Base-by-base conservation (phyloP, 148 eudicot genomes). In the Amaranthus hypochondriacus region DNA sequence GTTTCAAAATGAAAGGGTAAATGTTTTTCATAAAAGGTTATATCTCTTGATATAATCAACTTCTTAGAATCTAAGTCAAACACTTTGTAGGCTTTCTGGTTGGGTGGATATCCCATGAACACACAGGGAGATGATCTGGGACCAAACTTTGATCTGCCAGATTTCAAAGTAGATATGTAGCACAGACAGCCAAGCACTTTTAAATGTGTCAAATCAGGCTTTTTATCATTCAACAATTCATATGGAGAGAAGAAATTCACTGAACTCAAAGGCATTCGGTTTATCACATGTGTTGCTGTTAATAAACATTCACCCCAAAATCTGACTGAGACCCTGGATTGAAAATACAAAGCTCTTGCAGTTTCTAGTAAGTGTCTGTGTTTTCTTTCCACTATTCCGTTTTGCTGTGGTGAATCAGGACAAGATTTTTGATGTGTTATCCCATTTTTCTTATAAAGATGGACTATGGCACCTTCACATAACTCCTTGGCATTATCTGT, bases 301-400 rank as follows among this genome's bases (percentile, higher is more conserved):
- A 68, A 11, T 3, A 68, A 5, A 18, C 71, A 68, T 4, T 68
- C 44, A 2, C 70, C 55, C 70, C 70, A 66, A n/a, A 66, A 49
- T 5, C n/a, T 11, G 3, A 4, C 4, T 7, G 57, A 43, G 0
- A 21, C 4, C 2, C 18, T 68, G 3, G 71, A 15, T 13, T 51
- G 71, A 46, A 68, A 14, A 14, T 18, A 18, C 18, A 18, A 18
- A 18, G 18, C 18, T 18, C 18, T 18, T 18, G 18, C 18, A 18
- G n/a, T 49, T 7, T 49, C 55, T 9, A 66, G 6, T 3, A 66
- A 4, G 21, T 66, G 56, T 11, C 6, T 18, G 18, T 18, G 18
- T 18, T 18, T 18, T 18, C 18, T 18, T 18, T 18, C 18, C 18
- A 18, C 18, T 18, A 6, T 13, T 6, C 12, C 55, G 51, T 68